Conservation (phyloP, 2,329 filamentous ascomycete species). For the Elsinoe perseae region DNA sequence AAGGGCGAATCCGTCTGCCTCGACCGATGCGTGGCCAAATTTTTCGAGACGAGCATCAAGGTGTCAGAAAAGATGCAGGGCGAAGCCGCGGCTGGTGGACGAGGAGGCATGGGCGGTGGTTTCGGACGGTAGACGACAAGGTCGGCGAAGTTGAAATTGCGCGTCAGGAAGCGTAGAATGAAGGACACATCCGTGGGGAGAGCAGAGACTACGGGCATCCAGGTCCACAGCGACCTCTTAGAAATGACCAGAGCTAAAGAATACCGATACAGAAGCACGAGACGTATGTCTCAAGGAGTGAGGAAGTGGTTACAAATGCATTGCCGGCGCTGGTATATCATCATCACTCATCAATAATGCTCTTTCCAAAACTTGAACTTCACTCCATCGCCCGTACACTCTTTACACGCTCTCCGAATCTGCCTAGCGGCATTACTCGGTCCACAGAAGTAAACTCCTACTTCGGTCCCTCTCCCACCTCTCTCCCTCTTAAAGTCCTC, state of each 20-base stretch:
- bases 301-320: not conserved
- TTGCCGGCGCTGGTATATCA: slow-evolving; percentile 7
- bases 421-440: slow-evolving; percentile 71
- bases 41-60: slow-evolving; percentile 98
- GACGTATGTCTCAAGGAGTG: too few relatives aligned
- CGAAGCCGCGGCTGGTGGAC: slow-evolving; percentile 60
- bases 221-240: not conserved
- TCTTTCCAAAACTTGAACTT: slow-evolving; percentile 99
- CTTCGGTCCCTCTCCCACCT: slow-evolving; percentile 66
- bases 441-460: slow-evolving; percentile 97
- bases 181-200: not conserved
- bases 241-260: not conserved
- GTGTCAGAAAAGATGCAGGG: slow-evolving; percentile 94
- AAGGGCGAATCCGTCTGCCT: slow-evolving; percentile 98
- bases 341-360: slow-evolving; percentile 47
- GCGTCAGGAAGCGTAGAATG: not conserved
- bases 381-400: slow-evolving; percentile 67
- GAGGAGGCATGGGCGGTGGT: slow-evolving; percentile 46
- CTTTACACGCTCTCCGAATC: slow-evolving; percentile 73
- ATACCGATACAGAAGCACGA: not conserved
- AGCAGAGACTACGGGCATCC: not conserved
- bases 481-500: slow-evolving; percentile 60
- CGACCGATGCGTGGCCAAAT: slow-evolving; percentile 94
- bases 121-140: slow-evolving; percentile 21
- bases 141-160: not conserved